Evolutionary conservation across 1,139 yeast genomes (phyloP).

Genomic region (Saccharomyces uvarum): DNA sequence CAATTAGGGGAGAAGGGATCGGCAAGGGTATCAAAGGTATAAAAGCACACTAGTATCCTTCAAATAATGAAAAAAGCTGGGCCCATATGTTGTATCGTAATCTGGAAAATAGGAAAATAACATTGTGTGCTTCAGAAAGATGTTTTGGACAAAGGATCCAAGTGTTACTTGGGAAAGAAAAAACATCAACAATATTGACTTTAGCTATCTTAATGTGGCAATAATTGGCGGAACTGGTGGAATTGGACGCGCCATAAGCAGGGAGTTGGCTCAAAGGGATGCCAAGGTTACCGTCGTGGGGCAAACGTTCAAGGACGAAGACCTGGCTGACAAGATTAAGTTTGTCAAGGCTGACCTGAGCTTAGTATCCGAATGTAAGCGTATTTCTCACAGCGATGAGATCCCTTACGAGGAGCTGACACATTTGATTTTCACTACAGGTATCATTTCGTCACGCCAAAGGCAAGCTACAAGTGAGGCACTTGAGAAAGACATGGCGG

Average conservation of each 20-base stretch:
- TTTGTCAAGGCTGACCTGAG: conserved; percentile 34
- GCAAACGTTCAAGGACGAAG: conserved; percentile 31
- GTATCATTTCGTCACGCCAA: conserved; percentile 31
- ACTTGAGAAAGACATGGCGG: conserved; percentile 34
- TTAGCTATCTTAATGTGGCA: conserved; percentile 18
- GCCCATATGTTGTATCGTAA: neutral
- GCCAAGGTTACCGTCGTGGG: conserved; percentile 35
- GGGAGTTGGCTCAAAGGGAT: conserved; percentile 24
- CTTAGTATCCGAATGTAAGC: conserved; percentile 23
- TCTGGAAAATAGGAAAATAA: neutral
- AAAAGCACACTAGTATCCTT: neutral
- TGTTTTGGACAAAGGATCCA: conserved; percentile 4
- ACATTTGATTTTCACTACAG: conserved; percentile 33
- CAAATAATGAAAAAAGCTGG: neutral
- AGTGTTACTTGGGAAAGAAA: conserved; percentile 2
- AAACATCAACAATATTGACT: neutral
- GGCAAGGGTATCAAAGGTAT: neutral
- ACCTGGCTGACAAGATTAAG: conserved; percentile 18
- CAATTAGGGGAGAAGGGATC: neutral
- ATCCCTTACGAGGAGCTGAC: conserved; percentile 24
- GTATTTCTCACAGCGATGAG: conserved; percentile 18
- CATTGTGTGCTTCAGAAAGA: neutral
- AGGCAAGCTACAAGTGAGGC: conserved; percentile 34
- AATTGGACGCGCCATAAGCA: conserved; percentile 32
- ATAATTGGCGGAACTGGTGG: conserved; percentile 39